Conservation (phyloP, 2,329 filamentous ascomycete genomes). For the Coniochaeta ligniaria region DNA sequence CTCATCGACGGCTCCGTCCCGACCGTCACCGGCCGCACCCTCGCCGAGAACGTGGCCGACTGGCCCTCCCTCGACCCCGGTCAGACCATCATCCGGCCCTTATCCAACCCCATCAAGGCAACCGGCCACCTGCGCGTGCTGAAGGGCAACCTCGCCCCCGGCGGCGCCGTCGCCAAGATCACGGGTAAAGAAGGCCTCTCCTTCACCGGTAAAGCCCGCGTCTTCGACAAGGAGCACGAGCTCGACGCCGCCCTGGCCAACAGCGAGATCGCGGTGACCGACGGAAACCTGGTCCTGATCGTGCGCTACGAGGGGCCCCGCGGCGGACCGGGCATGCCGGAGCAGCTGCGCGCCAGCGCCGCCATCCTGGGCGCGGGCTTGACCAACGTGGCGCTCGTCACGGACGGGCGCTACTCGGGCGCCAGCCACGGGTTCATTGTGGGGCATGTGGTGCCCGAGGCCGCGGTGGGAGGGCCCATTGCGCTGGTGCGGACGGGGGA, state of each 20-base stretch:
- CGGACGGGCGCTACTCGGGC: conserved; percentile 83
- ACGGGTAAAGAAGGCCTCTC: conserved; percentile 85
- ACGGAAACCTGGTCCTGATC: conserved; percentile 79
- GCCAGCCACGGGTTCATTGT: conserved; percentile 91
- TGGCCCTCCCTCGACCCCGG: conserved; percentile 71
- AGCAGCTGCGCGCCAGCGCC: conserved; percentile 81
- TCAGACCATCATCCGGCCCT: conserved; percentile 75
- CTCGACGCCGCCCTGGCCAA: conserved; percentile 66
- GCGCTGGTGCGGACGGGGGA: conserved; percentile 77
- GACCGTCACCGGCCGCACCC: conserved; percentile 78
- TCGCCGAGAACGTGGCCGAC: conserved; percentile 71
- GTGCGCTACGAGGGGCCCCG: conserved; percentile 92
- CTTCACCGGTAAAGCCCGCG: conserved; percentile 74
- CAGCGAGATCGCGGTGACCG: conserved; percentile 41
- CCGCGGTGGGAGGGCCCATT: conserved; percentile 81
- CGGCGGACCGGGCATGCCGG: conserved; percentile 92
- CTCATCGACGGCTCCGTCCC: conserved; percentile 71
- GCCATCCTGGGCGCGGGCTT: conserved; percentile 90
- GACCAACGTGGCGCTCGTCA: conserved; percentile 83
- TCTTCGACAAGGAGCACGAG: conserved; percentile 80
- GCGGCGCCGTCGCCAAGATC: conserved; percentile 89
- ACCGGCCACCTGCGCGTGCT: conserved; percentile 87
- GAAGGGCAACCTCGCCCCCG: conserved; percentile 79
- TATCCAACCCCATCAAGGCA: conserved; percentile 66
- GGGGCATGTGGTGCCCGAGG: conserved; percentile 87